phyloP scores from a whole-genome alignment of 2,329 filamentous ascomycete genomes.

The Ophiosphaerella korrae region DNA sequence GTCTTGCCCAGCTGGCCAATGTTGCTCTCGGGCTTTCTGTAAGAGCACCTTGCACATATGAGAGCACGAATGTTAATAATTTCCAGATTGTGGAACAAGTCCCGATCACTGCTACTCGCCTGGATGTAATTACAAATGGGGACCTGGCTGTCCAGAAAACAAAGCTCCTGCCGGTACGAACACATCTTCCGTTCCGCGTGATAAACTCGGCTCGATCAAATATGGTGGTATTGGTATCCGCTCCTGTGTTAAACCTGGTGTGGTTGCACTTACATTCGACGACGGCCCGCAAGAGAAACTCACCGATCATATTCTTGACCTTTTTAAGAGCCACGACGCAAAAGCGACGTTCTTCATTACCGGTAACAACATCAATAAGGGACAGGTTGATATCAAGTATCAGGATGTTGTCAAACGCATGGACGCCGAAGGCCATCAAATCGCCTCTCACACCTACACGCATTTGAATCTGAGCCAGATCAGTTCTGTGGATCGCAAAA shows the following conservation, averaged over 20 bases:
- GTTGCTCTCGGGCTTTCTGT: constrained; percentile 43
- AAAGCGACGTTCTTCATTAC: constrained; percentile 73
- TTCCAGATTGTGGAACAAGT: constrained; percentile 56
- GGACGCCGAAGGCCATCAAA: constrained; percentile 62
- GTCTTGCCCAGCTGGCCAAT: constrained; percentile 40
- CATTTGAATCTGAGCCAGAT: constrained; percentile 56
- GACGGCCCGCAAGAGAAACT: constrained; percentile 67
- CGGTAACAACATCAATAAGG: constrained; percentile 62
- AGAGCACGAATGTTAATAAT: constrained; percentile 12
- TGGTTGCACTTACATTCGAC: constrained; percentile 71
- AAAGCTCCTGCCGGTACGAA: constrained; percentile 59
- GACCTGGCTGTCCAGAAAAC: constrained; percentile 66
- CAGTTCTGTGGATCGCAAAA: constrained; percentile 49
- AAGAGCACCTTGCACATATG: constrained; percentile 7
- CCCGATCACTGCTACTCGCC: constrained; percentile 65
- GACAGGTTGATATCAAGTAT: constrained; percentile 60
- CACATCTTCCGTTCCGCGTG: constrained; percentile 59
- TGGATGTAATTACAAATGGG: constrained; percentile 65
- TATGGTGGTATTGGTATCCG: constrained; percentile 65
- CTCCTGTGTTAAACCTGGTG: constrained; percentile 58
- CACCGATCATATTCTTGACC: constrained; percentile 65
- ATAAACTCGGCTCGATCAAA: constrained; percentile 58
- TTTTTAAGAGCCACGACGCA: constrained; percentile 63
- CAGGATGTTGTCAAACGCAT: constrained; percentile 61
- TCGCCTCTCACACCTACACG: constrained; percentile 64